phyloP scores from a whole-genome alignment of 2,329 filamentous ascomycete genomes.

The Penicillium olsonii region DNA sequence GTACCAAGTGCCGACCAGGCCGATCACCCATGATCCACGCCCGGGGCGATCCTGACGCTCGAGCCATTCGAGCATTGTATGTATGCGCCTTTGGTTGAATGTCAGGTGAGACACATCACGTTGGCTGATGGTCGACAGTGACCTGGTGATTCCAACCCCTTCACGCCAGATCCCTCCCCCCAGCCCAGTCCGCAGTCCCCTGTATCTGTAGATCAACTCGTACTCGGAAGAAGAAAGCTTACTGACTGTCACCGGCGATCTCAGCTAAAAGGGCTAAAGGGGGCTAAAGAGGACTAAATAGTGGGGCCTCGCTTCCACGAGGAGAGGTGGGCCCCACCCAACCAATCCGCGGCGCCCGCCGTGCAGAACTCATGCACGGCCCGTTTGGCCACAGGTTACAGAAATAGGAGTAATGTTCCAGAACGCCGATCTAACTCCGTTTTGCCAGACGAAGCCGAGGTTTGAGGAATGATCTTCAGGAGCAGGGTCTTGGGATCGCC shows the following conservation, averaged over 20 bases:
- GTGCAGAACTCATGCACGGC: constrained; percentile 25
- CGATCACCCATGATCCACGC: constrained; percentile 7
- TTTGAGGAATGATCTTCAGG: constrained; percentile 12
- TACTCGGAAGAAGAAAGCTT: not conserved
- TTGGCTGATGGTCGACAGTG: too few relatives aligned
- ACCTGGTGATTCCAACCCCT: too few relatives aligned
- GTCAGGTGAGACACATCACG: not conserved
- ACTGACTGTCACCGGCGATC: constrained; percentile 19
- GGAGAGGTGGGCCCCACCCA: constrained; percentile 17
- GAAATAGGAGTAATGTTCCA: constrained; percentile 21
- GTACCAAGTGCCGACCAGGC: constrained; percentile 11
- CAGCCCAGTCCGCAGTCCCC: too few relatives aligned
- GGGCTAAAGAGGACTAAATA: constrained; percentile 10
- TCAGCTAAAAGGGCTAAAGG: constrained; percentile 14
- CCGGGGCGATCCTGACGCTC: constrained; percentile 12
- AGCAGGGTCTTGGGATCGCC: constrained; percentile 8
- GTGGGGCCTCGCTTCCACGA: constrained; percentile 31
- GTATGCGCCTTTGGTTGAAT: not conserved
- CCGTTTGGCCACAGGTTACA: not conserved
- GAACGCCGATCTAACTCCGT: constrained; percentile 25
- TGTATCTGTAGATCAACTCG: not conserved
- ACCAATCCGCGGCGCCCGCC: constrained; percentile 18
- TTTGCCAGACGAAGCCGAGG: constrained; percentile 3
- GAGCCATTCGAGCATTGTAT: constrained; percentile 4
- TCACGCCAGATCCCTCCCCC: too few relatives aligned